A percentile compares a stretch with the other conserved stretches of the same genome.
phyloP scores from a whole-genome alignment of 257 asterid species.

The Solanum ahanhuiri region DNA sequence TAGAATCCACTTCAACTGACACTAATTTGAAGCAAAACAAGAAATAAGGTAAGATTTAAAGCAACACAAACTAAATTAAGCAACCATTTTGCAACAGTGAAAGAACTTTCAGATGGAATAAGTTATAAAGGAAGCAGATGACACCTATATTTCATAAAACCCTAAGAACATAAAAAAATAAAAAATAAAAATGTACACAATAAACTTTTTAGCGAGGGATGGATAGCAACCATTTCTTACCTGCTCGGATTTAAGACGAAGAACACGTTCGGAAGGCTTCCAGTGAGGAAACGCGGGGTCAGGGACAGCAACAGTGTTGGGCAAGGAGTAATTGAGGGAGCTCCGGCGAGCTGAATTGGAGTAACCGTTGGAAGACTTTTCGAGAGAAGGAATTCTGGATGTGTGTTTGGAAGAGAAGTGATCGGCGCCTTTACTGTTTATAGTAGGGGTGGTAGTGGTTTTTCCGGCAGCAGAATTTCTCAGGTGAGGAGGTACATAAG shows the following conservation, averaged over 20 bases:
- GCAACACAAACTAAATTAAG: neutral
- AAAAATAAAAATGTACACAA: neutral
- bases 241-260: conserved; percentile 63
- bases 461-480: conserved; percentile 42
- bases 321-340: conserved; percentile 30
- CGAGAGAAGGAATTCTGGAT: conserved; percentile 12
- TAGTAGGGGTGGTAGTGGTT: conserved; percentile 14
- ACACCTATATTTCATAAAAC: neutral
- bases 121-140: neutral
- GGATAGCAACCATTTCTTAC: conserved; percentile 3
- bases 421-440: conserved; percentile 21
- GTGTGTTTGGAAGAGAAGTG: conserved; percentile 29
- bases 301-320: conserved; percentile 20
- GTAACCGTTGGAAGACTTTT: conserved; percentile 8
- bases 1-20: neutral
- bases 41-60: neutral
- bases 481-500: conserved; percentile 91
- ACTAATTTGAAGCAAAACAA: neutral
- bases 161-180: neutral
- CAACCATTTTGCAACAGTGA: neutral
- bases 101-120: neutral
- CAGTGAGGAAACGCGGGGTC: conserved; percentile 50
- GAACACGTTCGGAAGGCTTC: conserved; percentile 80
- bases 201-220: neutral
- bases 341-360: conserved; percentile 35